Evolutionary conservation across 768 basidiomycete genomes (phyloP).

Genomic region (Collybia sordida): DNA sequence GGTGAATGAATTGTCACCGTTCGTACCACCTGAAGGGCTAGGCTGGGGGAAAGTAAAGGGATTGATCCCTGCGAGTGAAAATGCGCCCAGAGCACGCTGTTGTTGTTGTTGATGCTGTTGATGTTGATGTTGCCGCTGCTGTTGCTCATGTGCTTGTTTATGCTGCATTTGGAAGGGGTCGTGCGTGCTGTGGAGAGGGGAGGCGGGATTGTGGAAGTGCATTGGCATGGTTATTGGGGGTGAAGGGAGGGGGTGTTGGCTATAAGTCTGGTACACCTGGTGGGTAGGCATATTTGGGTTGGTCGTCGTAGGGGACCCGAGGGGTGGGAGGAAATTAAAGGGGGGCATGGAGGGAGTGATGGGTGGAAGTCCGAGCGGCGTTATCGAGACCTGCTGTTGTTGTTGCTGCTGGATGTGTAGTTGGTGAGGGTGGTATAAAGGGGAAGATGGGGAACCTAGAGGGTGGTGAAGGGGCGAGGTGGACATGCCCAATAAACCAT

Average conservation of each 20-base stretch:
- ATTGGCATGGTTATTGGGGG: slow-evolving; percentile 1
- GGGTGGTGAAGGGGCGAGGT: slow-evolving; percentile 30
- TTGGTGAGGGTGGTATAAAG: slow-evolving; percentile 38
- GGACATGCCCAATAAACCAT: slow-evolving; percentile 19
- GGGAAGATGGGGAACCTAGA: slow-evolving; percentile 31
- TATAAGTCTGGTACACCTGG: not conserved
- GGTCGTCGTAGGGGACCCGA: slow-evolving; percentile 17
- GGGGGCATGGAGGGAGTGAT: slow-evolving; percentile 98
- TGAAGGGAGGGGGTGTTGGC: not conserved
- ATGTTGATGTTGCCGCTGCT: slow-evolving; percentile 1
- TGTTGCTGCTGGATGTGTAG: slow-evolving; percentile 31
- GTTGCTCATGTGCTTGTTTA: not conserved
- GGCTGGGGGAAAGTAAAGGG: not conserved
- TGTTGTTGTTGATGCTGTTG: slow-evolving; percentile 1
- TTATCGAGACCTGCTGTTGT: slow-evolving; percentile 38
- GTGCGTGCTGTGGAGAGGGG: not conserved
- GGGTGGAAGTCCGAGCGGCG: slow-evolving; percentile 82
- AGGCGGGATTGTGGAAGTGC: not conserved
- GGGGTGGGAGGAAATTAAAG: slow-evolving; percentile 77
- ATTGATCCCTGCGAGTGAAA: slow-evolving; percentile 22
- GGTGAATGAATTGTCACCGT: slow-evolving; percentile 9
- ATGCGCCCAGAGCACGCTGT: slow-evolving; percentile 41
- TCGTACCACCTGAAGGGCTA: slow-evolving; percentile 51
- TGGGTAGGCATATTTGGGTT: slow-evolving; percentile 4
- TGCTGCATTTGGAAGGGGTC: too few relatives aligned